Evolutionary conservation across 164 flowering plant species (phyloP).

Genomic region (Vitis vinifera): DNA sequence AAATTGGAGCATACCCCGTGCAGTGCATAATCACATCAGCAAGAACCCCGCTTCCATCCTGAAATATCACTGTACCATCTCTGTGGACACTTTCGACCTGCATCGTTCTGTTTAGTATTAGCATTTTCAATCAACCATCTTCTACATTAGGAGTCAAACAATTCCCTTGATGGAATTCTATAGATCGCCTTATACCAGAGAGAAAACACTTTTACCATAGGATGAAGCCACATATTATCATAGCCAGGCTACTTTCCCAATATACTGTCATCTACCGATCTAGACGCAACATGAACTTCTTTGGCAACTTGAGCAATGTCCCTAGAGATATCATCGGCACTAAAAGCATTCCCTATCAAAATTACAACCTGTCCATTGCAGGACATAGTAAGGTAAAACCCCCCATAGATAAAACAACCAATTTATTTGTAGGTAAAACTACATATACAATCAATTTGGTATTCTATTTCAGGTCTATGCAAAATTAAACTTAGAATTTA

Average conservation of each 20-base stretch:
- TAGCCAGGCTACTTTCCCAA: conserved; percentile 44
- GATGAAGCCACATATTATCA: conserved; percentile 79
- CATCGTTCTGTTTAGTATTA: conserved; percentile 24
- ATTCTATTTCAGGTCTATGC: no score
- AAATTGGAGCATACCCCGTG: conserved; percentile 56
- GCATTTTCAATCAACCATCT: conserved; percentile 8
- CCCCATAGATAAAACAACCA: no score
- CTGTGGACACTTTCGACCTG: conserved; percentile 55
- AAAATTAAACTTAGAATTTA: no score
- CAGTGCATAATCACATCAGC: conserved; percentile 72
- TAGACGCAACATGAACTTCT: conserved; percentile 75
- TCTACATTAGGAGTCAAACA: background rate
- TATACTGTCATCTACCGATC: conserved; percentile 42
- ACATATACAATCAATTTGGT: no score
- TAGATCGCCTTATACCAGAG: background rate
- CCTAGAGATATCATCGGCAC: conserved; percentile 78
- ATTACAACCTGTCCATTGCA: conserved; percentile 58
- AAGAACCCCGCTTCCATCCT: conserved; percentile 40
- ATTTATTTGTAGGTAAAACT: no score
- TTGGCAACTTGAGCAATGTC: conserved; percentile 72
- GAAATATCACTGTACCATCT: conserved; percentile 61
- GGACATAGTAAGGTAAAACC: background rate
- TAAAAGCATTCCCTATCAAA: conserved; percentile 73
- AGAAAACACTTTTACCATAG: conserved; percentile 55
- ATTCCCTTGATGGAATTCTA: background rate